Percentiles rank a stretch among this genome's conserved stretches.
phyloP scores from a whole-genome alignment of 2,329 filamentous ascomycete species.

The Aspergillaceae sp. region DNA sequence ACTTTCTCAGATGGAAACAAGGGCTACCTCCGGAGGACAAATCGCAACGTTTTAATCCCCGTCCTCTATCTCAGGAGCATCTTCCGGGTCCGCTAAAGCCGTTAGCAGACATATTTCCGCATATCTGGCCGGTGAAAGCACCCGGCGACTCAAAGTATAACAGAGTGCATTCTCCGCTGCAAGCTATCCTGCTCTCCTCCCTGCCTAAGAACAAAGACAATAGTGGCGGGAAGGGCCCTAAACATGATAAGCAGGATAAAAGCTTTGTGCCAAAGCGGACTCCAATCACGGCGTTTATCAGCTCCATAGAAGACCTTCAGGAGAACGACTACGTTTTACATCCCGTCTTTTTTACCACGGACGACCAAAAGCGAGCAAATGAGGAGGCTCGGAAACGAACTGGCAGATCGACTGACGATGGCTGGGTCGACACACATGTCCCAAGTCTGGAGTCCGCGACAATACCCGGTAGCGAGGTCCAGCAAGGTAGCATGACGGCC shows the following conservation, averaged over 20 bases:
- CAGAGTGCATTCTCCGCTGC: slow-evolving; percentile 77
- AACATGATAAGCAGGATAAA: slow-evolving; percentile 54
- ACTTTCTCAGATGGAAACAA: slow-evolving; percentile 33
- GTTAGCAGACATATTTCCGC: slow-evolving; percentile 72
- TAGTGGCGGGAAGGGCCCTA: slow-evolving; percentile 49
- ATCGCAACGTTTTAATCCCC: slow-evolving; percentile 27
- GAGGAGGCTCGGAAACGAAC: slow-evolving; percentile 45
- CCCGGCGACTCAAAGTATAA: slow-evolving; percentile 75
- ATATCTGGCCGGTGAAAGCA: slow-evolving; percentile 81
- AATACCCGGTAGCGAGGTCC: slow-evolving; percentile 60
- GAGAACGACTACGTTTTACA: slow-evolving; percentile 82
- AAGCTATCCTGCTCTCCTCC: slow-evolving; percentile 71
- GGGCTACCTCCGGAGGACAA: slow-evolving; percentile 27
- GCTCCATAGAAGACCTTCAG: slow-evolving; percentile 61
- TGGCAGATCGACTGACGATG: slow-evolving; percentile 46
- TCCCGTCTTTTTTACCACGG: slow-evolving; percentile 59
- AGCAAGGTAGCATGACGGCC: slow-evolving; percentile 73
- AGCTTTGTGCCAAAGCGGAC: slow-evolving; percentile 68
- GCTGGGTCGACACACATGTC: slow-evolving; percentile 77
- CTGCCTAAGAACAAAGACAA: slow-evolving; percentile 61
- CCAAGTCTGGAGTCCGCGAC: slow-evolving; percentile 57
- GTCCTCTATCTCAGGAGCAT: slow-evolving; percentile 19
- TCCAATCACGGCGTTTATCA: slow-evolving; percentile 71
- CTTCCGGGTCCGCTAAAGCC: slow-evolving; percentile 49
- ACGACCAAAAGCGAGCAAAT: slow-evolving; percentile 47